These are phyloP conservation scores for Cyclotella kingstonii DNA, from an alignment of 108 stramenopile species.

Conservation along the genomic window DNA sequence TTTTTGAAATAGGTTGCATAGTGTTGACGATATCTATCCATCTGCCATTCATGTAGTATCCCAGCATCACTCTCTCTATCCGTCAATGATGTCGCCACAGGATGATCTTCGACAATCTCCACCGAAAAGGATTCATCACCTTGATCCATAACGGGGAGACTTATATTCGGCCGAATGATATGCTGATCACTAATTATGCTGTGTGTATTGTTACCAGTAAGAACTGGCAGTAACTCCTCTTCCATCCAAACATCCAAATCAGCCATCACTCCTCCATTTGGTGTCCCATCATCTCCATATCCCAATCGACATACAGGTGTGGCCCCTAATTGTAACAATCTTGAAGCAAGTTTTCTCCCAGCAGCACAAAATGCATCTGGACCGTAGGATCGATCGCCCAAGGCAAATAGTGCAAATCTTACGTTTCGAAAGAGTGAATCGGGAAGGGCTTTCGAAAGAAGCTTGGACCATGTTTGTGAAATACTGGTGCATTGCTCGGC, in stretches of 20 bases:
- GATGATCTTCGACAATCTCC: neutral
- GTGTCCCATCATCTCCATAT: slow-evolving; percentile 84
- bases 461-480: slow-evolving; percentile 54
- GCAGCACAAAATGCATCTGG: slow-evolving; percentile 79
- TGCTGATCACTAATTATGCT: too few species aligned
- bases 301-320: slow-evolving; percentile 58
- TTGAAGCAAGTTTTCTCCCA: slow-evolving; percentile 76
- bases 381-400: slow-evolving; percentile 88
- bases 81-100: neutral
- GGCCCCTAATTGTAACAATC: slow-evolving; percentile 75
- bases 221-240: too few species aligned
- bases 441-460: slow-evolving; percentile 65
- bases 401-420: slow-evolving; percentile 67
- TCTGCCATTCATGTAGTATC: slow-evolving; percentile 47
- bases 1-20: slow-evolving; percentile 62
- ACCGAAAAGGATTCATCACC: neutral
- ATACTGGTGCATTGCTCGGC: slow-evolving; percentile 80
- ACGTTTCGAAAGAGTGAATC: slow-evolving; percentile 32
- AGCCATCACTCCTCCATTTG: slow-evolving; percentile 49
- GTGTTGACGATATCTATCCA: slow-evolving; percentile 21
- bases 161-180: too few species aligned
- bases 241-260: neutral
- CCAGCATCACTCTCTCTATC: neutral
- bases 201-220: too few species aligned
- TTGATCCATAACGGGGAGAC: too few species aligned